Evolutionary conservation across 768 basidiomycete genomes (phyloP), one percentile per base, ranked within the genome.

Genomic region (Trametes punicea): DNA sequence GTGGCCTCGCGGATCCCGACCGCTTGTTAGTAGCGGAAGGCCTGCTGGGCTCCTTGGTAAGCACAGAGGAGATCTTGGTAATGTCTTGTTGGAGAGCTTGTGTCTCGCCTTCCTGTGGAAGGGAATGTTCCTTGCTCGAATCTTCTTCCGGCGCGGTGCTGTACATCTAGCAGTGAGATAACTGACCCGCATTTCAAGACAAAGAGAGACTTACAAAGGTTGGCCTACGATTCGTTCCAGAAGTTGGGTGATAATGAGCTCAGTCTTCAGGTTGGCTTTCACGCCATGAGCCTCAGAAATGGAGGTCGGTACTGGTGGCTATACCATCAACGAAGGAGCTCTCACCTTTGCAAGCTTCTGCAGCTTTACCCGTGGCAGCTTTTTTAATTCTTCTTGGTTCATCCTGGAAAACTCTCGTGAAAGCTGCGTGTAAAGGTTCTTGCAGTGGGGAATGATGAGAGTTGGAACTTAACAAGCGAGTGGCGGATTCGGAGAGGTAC

Each of bases 211-310:
- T n/a, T n/a, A n/a, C n/a, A 20, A 2, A 2, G 13, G n/a, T n/a
- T n/a, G n/a, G n/a, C n/a, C n/a, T n/a, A n/a, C n/a, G n/a, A n/a
- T n/a, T n/a, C n/a, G 26, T 13, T 46, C 23, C 21, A 57, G 42
- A 1, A 57, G 42, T 16, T 40, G 49, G 1, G 41, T 6, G 33
- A 57, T 57, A 5, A 57, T 57, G 1, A 7, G 34, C 13, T 38
- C 56, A 7, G 39, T 27, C 25, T 51, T 57, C 5, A 45, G 9
- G 34, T 57, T 57, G 2, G 56, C 56, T 20, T 39, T 51, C 18
- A 57, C 23, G 16, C 45, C 45, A 25, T 57, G 41, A 3, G 42
- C 25, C 56, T 57, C 21, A 10, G 23, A 18, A 2, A 36, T 8
- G 27, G 6, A 13, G 4, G 18, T 31, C n/a, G n/a, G 16, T 11